These are phyloP conservation scores for Phytophthora pistaciae DNA, from an alignment of 352 stramenopile genomes.

Conservation along the genomic window DNA sequence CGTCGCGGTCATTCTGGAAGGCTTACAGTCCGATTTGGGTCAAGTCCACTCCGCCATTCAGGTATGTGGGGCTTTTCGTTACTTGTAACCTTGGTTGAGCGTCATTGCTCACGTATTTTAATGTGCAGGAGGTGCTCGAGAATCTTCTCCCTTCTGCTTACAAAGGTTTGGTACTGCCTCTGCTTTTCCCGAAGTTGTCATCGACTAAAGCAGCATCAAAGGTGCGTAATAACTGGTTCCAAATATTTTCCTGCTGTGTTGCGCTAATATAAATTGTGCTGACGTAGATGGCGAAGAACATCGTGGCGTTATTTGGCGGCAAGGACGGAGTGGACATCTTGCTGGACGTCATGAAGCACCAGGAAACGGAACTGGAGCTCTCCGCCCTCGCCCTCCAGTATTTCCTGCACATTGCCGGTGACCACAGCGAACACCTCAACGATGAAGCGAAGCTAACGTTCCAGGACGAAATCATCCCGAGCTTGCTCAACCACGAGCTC, in stretches of 20 bases:
- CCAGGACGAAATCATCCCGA: slow-evolving; percentile 60
- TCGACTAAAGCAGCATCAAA: slow-evolving; percentile 69
- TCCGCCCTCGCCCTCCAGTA: slow-evolving; percentile 83
- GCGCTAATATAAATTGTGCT: neutral
- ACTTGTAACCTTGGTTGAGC: neutral
- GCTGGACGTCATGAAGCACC: slow-evolving; percentile 75
- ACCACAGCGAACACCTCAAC: slow-evolving; percentile 54
- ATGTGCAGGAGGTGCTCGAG: slow-evolving; percentile 78
- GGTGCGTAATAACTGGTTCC: slow-evolving; percentile 20
- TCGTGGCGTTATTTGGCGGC: slow-evolving; percentile 52
- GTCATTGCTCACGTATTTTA: neutral
- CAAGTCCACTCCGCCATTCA: slow-evolving; percentile 87
- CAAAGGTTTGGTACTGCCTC: slow-evolving; percentile 75
- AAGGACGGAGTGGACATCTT: slow-evolving; percentile 72
- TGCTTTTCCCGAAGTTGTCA: slow-evolving; percentile 73
- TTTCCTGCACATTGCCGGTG: slow-evolving; percentile 79
- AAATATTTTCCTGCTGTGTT: neutral
- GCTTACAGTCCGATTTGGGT: slow-evolving; percentile 68
- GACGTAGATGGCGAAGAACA: slow-evolving; percentile 67
- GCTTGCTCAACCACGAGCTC: slow-evolving; percentile 66
- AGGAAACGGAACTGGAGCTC: slow-evolving; percentile 70
- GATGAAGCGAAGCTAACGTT: slow-evolving; percentile 51
- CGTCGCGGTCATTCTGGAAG: slow-evolving; percentile 84
- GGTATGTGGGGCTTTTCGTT: slow-evolving; percentile 25
- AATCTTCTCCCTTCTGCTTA: slow-evolving; percentile 79